phyloP scores from a whole-genome alignment of 1,284 basidiomycete genomes.

The Athelia sp. region DNA sequence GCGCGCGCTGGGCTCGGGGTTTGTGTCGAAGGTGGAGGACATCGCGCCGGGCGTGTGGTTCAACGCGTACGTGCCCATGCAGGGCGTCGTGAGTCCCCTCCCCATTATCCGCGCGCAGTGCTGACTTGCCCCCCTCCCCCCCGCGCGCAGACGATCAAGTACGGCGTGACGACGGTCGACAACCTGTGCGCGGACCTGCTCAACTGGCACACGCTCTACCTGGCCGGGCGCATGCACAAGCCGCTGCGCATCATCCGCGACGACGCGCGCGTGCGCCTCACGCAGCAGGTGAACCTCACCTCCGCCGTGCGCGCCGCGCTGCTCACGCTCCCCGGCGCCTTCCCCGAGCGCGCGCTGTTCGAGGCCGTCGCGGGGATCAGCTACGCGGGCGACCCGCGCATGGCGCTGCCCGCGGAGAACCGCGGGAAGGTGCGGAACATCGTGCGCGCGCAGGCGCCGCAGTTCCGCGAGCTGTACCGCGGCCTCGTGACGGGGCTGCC shows the following conservation, averaged over 20 bases:
- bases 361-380: slow-evolving; percentile 83
- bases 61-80: slow-evolving; percentile 83
- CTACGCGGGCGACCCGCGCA: slow-evolving; percentile 90
- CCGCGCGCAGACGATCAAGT: slow-evolving; percentile 79
- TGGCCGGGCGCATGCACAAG: slow-evolving; percentile 97
- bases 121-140: slow-evolving; percentile 8
- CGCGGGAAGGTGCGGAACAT: slow-evolving; percentile 93
- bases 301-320: slow-evolving; percentile 85
- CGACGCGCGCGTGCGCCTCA: slow-evolving; percentile 84
- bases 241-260: slow-evolving; percentile 87
- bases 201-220: slow-evolving; percentile 92
- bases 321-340: slow-evolving; percentile 65
- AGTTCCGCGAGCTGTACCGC: slow-evolving; percentile 87
- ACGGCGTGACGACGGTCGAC: slow-evolving; percentile 93
- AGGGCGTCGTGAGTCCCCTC: slow-evolving; percentile 65
- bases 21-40: slow-evolving; percentile 76
- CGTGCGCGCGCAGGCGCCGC: slow-evolving; percentile 74
- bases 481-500: slow-evolving; percentile 73
- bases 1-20: slow-evolving; percentile 73
- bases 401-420: slow-evolving; percentile 93
- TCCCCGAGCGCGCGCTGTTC: slow-evolving; percentile 82
- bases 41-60: slow-evolving; percentile 93
- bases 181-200: slow-evolving; percentile 86
- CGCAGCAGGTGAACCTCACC: slow-evolving; percentile 90
- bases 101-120: slow-evolving; percentile 7